These are phyloP conservation scores for Stylonectria norvegica DNA, from an alignment of 2,329 filamentous ascomycete species.

Conservation along the genomic window DNA sequence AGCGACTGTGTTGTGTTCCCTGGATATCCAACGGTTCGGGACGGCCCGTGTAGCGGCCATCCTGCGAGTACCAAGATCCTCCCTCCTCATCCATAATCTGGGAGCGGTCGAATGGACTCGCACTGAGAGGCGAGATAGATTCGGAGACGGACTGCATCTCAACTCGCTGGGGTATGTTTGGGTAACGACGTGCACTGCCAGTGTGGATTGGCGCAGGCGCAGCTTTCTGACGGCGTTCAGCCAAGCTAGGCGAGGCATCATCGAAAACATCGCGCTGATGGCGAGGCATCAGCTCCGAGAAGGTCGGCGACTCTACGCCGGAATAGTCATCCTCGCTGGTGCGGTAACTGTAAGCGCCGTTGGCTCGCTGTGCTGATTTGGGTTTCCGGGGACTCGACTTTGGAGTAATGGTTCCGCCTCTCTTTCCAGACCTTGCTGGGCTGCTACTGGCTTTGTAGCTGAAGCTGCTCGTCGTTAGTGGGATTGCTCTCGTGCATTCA, in stretches of 20 bases:
- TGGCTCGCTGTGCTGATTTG: constrained; percentile 2
- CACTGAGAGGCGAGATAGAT: constrained; percentile 28
- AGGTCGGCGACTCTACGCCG: constrained; percentile 23
- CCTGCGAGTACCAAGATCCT: constrained; percentile 26
- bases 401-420: constrained; percentile 14
- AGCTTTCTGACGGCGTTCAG: constrained; percentile 29
- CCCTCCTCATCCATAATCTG: constrained; percentile 14
- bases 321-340: constrained; percentile 9
- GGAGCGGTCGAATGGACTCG: constrained; percentile 6
- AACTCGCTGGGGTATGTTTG: constrained; percentile 7
- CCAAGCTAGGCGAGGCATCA: constrained; percentile 22
- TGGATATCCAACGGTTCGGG: constrained; percentile 21
- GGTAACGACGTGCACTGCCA: constrained; percentile 6
- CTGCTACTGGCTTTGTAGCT: constrained; percentile 30
- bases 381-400: constrained; percentile 20
- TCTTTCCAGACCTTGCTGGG: constrained; percentile 20
- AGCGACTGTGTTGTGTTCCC: constrained; percentile 12
- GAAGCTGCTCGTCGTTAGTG: constrained; percentile 29
- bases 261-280: constrained; percentile 10
- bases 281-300: constrained; percentile 32
- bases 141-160: constrained; percentile 19
- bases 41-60: constrained; percentile 11
- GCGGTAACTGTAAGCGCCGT: constrained; percentile 7
- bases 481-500: background rate
- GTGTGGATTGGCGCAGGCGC: constrained; percentile 28